These are phyloP conservation scores for Phialophora macrospora DNA, from an alignment of 2,329 filamentous ascomycete species.

Conservation along the genomic window DNA sequence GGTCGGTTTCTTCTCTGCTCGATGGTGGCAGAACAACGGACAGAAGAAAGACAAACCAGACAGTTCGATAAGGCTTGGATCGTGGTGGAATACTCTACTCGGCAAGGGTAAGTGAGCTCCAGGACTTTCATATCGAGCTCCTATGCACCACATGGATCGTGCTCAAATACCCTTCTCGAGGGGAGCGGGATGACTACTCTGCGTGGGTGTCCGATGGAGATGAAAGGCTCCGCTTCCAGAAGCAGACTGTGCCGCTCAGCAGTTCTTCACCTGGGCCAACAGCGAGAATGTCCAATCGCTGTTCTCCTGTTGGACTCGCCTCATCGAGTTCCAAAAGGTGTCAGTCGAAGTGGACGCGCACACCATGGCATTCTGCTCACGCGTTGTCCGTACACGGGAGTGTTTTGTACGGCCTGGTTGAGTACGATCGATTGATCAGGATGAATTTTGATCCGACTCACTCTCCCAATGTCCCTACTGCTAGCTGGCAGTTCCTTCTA, in stretches of 20 bases:
- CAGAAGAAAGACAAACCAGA: conserved; percentile 17
- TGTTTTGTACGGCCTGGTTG: not conserved
- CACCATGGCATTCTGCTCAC: not conserved
- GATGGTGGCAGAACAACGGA: conserved; percentile 29
- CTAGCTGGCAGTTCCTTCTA: not conserved
- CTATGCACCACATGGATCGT: not conserved
- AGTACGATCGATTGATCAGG: not conserved
- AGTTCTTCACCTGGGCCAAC: not conserved
- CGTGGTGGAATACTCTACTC: conserved; percentile 14
- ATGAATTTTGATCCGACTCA: not conserved
- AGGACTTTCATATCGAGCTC: not conserved
- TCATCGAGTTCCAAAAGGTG: not conserved
- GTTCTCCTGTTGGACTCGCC: not conserved
- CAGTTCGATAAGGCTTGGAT: not conserved
- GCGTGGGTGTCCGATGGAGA: too few relatives aligned
- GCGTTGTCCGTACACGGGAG: too few relatives aligned
- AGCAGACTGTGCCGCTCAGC: not conserved
- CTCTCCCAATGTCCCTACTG: not conserved
- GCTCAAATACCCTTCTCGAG: too few relatives aligned
- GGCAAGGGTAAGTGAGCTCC: conserved; percentile 5
- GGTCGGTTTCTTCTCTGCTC: conserved; percentile 43
- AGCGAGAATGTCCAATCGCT: too few relatives aligned
- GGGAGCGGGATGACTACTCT: too few relatives aligned
- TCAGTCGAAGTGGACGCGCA: not conserved
- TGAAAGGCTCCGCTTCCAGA: not conserved